These are phyloP conservation scores for Ceratobasidium theobromae DNA, from an alignment of 1,284 basidiomycete species.

Conservation along the genomic window DNA sequence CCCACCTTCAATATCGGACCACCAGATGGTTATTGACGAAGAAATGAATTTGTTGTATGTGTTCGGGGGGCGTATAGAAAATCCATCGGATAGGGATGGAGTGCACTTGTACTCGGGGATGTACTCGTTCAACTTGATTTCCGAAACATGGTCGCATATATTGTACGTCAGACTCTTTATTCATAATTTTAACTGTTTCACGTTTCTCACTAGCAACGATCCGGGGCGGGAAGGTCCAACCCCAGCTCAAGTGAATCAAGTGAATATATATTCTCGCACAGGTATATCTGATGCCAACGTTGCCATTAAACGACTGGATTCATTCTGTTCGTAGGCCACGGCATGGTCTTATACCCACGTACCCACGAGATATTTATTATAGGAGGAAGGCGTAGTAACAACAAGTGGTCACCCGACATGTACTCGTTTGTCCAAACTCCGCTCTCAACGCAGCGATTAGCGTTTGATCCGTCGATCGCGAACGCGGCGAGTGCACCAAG, in stretches of 20 bases:
- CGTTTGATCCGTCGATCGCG: conserved; percentile 56
- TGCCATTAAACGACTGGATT: background rate
- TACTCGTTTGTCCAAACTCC: conserved; percentile 65
- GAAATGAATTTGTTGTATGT: conserved; percentile 73
- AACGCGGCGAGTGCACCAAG: conserved; percentile 69
- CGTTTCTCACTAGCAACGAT: conserved; percentile 29
- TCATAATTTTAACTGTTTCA: conserved; percentile 12
- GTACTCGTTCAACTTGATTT: conserved; percentile 65
- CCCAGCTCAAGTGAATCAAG: background rate
- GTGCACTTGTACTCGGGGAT: conserved; percentile 64
- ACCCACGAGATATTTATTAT: conserved; percentile 65
- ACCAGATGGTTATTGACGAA: conserved; percentile 77
- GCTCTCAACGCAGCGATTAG: conserved; percentile 61
- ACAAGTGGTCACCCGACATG: conserved; percentile 66
- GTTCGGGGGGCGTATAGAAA: conserved; percentile 73
- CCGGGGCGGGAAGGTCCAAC: conserved; percentile 21
- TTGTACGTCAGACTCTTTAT: conserved; percentile 51
- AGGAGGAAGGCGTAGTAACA: conserved; percentile 65
- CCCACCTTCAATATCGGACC: conserved; percentile 75
- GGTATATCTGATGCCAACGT: conserved; percentile 46
- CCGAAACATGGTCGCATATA: conserved; percentile 62
- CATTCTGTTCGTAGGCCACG: conserved; percentile 62
- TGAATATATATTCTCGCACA: conserved; percentile 57
- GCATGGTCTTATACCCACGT: conserved; percentile 69
- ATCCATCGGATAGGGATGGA: conserved; percentile 55